A percentile compares a stretch with the other conserved stretches of the same genome.
Conservation (phyloP, 495 filamentous ascomycete species). For the Talaromyces trachyspermus region DNA sequence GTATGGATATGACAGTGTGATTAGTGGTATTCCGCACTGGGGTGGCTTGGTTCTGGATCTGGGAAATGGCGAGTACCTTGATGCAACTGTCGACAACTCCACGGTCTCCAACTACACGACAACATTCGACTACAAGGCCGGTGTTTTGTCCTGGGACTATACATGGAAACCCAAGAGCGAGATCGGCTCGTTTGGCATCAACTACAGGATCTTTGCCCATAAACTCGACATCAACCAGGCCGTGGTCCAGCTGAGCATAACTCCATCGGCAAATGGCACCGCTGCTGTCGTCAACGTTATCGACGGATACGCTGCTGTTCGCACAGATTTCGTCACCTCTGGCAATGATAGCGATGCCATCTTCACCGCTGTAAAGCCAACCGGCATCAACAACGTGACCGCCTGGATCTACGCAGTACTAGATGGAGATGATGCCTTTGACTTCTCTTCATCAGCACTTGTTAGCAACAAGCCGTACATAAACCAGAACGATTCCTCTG, state of each 20-base stretch:
- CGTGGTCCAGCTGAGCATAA: constrained; percentile 50
- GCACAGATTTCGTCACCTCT: constrained; percentile 48
- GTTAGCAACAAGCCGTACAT: constrained; percentile 41
- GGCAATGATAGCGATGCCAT: constrained; percentile 42
- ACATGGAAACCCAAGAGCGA: constrained; percentile 53
- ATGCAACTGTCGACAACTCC: constrained; percentile 52
- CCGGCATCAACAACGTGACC: constrained; percentile 47
- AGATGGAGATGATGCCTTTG: constrained; percentile 36
- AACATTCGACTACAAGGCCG: constrained; percentile 54
- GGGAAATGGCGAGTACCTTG: constrained; percentile 44
- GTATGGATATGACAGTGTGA: constrained; percentile 65
- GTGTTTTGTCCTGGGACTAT: constrained; percentile 56
- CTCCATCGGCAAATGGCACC: constrained; percentile 36
- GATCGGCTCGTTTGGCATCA: constrained; percentile 45
- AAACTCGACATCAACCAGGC: constrained; percentile 57
- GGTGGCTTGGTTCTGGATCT: constrained; percentile 52
- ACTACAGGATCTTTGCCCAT: constrained; percentile 53
- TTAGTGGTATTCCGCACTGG: constrained; percentile 69
- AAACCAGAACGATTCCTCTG: constrained; percentile 48
- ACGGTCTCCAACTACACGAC: constrained; percentile 57
- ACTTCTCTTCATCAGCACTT: constrained; percentile 36
- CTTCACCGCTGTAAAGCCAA: constrained; percentile 50
- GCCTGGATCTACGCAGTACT: constrained; percentile 51
- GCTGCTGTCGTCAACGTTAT: constrained; percentile 51
- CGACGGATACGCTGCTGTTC: constrained; percentile 51